phyloP scores from a whole-genome alignment of 768 basidiomycete species.

The Tulasnella sp. region DNA sequence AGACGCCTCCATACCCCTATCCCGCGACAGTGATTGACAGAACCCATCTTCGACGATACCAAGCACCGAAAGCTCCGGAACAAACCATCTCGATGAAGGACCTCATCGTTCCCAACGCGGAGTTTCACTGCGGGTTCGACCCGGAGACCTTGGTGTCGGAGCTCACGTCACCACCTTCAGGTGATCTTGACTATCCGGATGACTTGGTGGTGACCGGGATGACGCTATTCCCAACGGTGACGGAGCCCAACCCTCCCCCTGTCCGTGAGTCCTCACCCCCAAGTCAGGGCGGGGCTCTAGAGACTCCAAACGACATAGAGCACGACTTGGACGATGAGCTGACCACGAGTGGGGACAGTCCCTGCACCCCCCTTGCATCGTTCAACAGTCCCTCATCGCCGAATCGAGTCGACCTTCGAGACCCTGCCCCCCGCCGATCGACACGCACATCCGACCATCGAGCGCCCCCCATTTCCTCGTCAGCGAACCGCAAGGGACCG shows the following conservation, averaged over 20 bases:
- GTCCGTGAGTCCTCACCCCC: background rate
- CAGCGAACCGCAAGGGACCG: background rate
- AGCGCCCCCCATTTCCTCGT: background rate
- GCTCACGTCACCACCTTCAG: background rate
- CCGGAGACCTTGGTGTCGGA: slow-evolving; percentile 10
- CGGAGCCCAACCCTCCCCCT: background rate
- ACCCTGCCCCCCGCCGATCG: background rate
- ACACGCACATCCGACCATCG: background rate
- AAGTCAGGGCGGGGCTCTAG: no score
- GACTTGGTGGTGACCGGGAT: background rate
- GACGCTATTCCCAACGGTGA: background rate
- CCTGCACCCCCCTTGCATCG: no score
- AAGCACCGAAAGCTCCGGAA: background rate
- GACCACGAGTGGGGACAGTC: no score
- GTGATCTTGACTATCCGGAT: background rate
- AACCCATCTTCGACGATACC: background rate
- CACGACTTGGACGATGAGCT: no score
- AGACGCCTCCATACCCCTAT: background rate
- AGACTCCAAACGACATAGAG: no score
- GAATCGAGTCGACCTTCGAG: background rate
- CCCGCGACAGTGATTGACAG: background rate
- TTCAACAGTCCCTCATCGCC: background rate
- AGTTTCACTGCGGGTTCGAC: slow-evolving; percentile 17
- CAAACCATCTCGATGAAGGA: slow-evolving; percentile 1
- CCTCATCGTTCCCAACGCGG: slow-evolving; percentile 15